phyloP scores from a whole-genome alignment of 2,329 filamentous ascomycete genomes.

The Monascus ruber region DNA sequence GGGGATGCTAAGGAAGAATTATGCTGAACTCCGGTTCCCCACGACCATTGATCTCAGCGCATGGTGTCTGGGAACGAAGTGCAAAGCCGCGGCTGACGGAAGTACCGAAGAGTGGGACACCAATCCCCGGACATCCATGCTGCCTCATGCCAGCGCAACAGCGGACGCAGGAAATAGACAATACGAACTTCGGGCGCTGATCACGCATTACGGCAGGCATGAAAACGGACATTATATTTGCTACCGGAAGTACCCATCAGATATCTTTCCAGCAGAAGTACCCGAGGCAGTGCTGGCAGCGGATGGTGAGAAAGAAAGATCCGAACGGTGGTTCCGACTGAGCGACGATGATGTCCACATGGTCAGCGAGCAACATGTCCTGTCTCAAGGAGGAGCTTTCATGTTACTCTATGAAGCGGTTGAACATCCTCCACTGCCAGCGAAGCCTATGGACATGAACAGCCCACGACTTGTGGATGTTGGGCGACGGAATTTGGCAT shows the following conservation, averaged over 20 bases:
- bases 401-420: slow-evolving; percentile 93
- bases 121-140: slow-evolving; percentile 61
- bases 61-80: slow-evolving; percentile 66
- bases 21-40: slow-evolving; percentile 67
- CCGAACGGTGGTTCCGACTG: slow-evolving; percentile 71
- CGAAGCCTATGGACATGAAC: not conserved
- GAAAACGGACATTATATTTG: slow-evolving; percentile 95
- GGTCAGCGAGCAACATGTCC: slow-evolving; percentile 61
- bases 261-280: slow-evolving; percentile 21
- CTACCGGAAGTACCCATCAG: slow-evolving; percentile 58
- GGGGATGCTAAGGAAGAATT: slow-evolving; percentile 72
- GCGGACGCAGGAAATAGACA: slow-evolving; percentile 37
- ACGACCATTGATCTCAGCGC: slow-evolving; percentile 60
- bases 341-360: slow-evolving; percentile 77
- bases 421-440: slow-evolving; percentile 23
- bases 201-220: slow-evolving; percentile 82
- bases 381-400: slow-evolving; percentile 72
- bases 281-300: slow-evolving; percentile 21
- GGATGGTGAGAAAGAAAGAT: slow-evolving; percentile 21
- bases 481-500: slow-evolving; percentile 5
- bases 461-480: slow-evolving; percentile 2
- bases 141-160: slow-evolving; percentile 48
- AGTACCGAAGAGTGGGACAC: slow-evolving; percentile 57
- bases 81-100: slow-evolving; percentile 17
- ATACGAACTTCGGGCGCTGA: slow-evolving; percentile 71